Base-by-base conservation (phyloP, 2,329 filamentous ascomycete species). In the Aspergillus fijiensis region DNA sequence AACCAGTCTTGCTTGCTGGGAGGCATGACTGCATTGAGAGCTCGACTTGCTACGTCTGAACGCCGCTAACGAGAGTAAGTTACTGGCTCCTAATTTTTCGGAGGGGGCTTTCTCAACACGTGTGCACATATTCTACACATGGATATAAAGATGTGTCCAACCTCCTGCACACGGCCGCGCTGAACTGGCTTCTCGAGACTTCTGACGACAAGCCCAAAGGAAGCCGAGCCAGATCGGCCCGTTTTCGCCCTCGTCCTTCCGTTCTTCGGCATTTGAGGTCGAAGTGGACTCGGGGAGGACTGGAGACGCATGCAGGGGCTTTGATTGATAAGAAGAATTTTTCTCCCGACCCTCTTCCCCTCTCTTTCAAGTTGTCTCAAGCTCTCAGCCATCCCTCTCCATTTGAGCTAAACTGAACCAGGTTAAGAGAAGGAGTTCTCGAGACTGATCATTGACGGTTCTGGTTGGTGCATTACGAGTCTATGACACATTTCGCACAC, bases 201-300 rank as follows among this genome's bases (percentile, higher is more conserved):
- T 29, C 27, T 29, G 27, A 29, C 27, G 27, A 29, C 27, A 29
- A 29, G 27, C 27, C 16, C 4, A 19, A 19, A 7, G n/a, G 6
- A 10, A 45, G 39, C 39, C 39, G 39, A 45, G 14, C 16, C 48
- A 25, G 23, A 55, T 35, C 53, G 59, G 42, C 59, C 63, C 59
- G 39, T 39, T 50, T 58, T 65, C 61, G 63, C 61, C 55, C 47
- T 19, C 29, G 35, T 16, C 2, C 35, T 59, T 62, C 61, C 61
- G 63, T 59, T 63, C 52, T 62, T 63, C 63, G 63, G 63, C 57
- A 55, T 52, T 57, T 42, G 35, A 35, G 31, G 33, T 35, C 33
- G 33, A 16, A 16, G 5, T 35, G 33, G 33, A 35, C 14, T 23
- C 52, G 23, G 42, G 31, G 52, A 31, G 12, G 16, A 12, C 52